A percentile compares a stretch with the other conserved stretches of the same genome.
Evolutionary conservation across 441 rosid genomes (phyloP).

Genomic region (Gossypium davidsonii): DNA sequence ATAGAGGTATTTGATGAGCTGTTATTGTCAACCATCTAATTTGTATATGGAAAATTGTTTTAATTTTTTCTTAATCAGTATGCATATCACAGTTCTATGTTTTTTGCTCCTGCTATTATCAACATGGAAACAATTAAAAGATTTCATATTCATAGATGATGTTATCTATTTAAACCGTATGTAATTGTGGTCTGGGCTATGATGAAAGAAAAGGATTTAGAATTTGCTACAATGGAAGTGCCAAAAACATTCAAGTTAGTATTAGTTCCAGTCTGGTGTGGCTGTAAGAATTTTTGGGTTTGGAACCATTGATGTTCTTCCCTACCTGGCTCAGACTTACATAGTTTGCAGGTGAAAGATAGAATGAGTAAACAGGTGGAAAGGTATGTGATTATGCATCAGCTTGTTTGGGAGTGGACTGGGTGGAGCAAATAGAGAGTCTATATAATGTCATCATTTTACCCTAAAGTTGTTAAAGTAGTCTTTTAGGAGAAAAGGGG

Average conservation of each 20-base stretch:
- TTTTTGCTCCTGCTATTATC: background rate
- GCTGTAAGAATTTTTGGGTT: background rate
- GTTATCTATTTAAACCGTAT: background rate
- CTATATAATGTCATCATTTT: background rate
- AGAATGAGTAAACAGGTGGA: background rate
- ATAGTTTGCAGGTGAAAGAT: background rate
- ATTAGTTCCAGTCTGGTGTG: background rate
- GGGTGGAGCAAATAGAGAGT: slow-evolving; percentile 2
- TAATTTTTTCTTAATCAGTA: background rate
- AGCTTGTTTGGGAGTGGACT: background rate
- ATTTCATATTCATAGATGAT: background rate
- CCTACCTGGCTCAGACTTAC: background rate
- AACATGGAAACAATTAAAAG: background rate
- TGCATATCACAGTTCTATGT: background rate
- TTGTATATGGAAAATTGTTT: background rate
- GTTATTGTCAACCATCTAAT: background rate
- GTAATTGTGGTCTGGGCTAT: background rate
- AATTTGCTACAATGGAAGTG: background rate
- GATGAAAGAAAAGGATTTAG: background rate
- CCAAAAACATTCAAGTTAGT: background rate
- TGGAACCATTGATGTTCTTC: background rate
- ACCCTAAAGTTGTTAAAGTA: background rate
- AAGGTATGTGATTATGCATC: background rate
- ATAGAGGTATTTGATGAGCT: slow-evolving; percentile 55
- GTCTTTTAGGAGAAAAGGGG: background rate